A percentile compares a stretch with the other conserved stretches of the same genome.
These are phyloP conservation scores for Aspergillus ustus DNA, from an alignment of 2,329 filamentous ascomycete genomes.

Conservation along the genomic window DNA sequence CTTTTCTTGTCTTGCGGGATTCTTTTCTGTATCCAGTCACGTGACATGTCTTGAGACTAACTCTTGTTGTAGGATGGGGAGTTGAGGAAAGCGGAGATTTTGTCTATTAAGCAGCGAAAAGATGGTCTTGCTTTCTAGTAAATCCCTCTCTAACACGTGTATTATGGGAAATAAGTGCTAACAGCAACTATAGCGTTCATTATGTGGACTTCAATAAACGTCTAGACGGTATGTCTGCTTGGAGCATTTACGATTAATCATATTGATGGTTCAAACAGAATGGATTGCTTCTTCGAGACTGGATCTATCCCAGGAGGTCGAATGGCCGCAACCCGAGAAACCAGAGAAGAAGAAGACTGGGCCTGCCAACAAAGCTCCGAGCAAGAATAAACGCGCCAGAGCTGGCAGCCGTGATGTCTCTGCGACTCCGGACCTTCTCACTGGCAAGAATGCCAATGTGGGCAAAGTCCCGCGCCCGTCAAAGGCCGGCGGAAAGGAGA, in stretches of 20 bases:
- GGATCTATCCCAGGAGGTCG: constrained; percentile 86
- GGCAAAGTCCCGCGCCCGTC: constrained; percentile 54
- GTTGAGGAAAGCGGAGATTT: constrained; percentile 87
- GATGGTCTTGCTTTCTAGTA: constrained; percentile 84
- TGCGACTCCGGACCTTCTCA: constrained; percentile 58
- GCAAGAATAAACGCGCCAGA: constrained; percentile 63
- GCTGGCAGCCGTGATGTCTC: constrained; percentile 59
- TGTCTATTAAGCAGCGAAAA: constrained; percentile 91
- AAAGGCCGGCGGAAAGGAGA: constrained; percentile 65
- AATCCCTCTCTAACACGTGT: constrained; percentile 20
- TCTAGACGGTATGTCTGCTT: constrained; percentile 56
- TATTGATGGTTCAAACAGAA: constrained; percentile 62
- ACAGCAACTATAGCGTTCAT: constrained; percentile 65
- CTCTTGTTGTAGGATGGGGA: constrained; percentile 67
- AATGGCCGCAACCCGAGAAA: constrained; percentile 94
- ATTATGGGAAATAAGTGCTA: constrained; percentile 12
- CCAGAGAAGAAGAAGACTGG: constrained; percentile 81
- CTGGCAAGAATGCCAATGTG: constrained; percentile 54
- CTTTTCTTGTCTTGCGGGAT: constrained; percentile 5
- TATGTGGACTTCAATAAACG: constrained; percentile 98
- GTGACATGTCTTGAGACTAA: constrained; percentile 30
- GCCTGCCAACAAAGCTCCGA: constrained; percentile 55
- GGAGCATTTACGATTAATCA: not conserved
- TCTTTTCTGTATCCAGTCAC: constrained; percentile 34
- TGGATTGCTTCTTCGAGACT: constrained; percentile 86